phyloP scores from a whole-genome alignment of 192 early-diverging fungal genomes.

The Entomortierella beljakovae region DNA sequence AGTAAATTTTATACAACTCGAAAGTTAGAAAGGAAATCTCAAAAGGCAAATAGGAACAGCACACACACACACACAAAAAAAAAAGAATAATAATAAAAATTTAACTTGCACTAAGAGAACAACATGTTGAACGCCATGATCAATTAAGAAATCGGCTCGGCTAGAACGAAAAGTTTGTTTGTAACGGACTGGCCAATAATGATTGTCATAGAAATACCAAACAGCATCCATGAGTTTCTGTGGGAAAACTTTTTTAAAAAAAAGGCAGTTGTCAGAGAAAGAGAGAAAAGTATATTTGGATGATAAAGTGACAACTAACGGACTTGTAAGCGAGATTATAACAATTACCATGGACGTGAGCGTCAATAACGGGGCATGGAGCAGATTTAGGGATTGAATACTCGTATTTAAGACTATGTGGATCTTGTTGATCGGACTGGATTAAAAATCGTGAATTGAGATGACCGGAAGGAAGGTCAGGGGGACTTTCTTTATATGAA shows the following conservation, averaged over 20 bases:
- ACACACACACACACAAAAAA: not conserved
- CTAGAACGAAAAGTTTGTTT: slow-evolving; percentile 34
- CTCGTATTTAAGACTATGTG: not conserved
- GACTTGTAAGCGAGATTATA: not conserved
- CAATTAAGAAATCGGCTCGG: slow-evolving; percentile 48
- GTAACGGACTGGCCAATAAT: slow-evolving; percentile 57
- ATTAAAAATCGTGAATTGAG: slow-evolving; percentile 30
- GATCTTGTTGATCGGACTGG: not conserved
- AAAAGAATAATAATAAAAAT: not conserved
- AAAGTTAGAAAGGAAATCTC: no score
- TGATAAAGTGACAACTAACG: not conserved
- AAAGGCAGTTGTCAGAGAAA: no score
- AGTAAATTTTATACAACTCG: no score
- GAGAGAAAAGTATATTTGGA: not conserved
- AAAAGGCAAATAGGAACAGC: not conserved
- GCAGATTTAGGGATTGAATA: slow-evolving; percentile 21
- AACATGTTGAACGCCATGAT: slow-evolving; percentile 50
- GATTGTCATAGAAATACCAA: slow-evolving; percentile 53
- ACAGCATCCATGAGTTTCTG: slow-evolving; percentile 55
- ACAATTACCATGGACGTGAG: slow-evolving; percentile 50
- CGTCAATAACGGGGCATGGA: slow-evolving; percentile 54
- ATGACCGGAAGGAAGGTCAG: slow-evolving; percentile 15
- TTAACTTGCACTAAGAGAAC: slow-evolving; percentile 44
- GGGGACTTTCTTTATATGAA: slow-evolving; percentile 34
- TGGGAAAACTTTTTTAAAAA: slow-evolving; percentile 58